Base-by-base conservation (phyloP, 352 stramenopile genomes). In the Phytophthora sp. region DNA sequence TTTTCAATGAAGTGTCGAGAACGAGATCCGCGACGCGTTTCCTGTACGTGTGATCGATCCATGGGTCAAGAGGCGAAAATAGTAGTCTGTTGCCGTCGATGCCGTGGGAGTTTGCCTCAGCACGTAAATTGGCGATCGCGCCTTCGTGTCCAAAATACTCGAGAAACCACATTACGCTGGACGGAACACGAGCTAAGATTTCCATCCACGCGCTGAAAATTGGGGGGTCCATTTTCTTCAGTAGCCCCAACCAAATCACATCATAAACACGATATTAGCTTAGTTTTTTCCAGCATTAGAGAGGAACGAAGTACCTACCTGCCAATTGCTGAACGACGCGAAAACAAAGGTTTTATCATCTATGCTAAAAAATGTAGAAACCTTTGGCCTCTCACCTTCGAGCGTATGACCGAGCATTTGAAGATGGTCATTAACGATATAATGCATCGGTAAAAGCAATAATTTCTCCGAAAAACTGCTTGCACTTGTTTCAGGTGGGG, bases 341-440 rank as follows among this genome's bases (percentile, higher is more conserved):
- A 96, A 94, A 0, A 92, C 72, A 26, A 96, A 85, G 30, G 51
- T 45, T 11, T 46, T 43, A 32, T 46, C 32, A 12, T 24, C 30
- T 64, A 39, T 4, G 9, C 55, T 5, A 23, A 20, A 44, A 12
- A 43, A 30, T 4, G 67, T 48, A 5, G 67, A 56, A 4, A 72
- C 43, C 24, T 55, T 60, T 2, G 77, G 70, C 4, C 63, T 60
- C 0, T 71, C 24, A 1, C 66, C 74, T 56, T 74, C 51, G 15
- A 85, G 32, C 15, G 76, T 80, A 42, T 88, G 76, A 0, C 76
- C 82, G 39, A 91, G 73, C 63, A 96, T 75, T 54, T 96, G 84
- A 42, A 89, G 74, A 62, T 95, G 79, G 56, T 95, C 88, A 58
- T 94, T 94, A 15, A 87, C 84, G 23, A 96, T 92, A 58, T 95